Conservation (phyloP, 352 stramenopile species). For the Globisporangium echinulatum region DNA sequence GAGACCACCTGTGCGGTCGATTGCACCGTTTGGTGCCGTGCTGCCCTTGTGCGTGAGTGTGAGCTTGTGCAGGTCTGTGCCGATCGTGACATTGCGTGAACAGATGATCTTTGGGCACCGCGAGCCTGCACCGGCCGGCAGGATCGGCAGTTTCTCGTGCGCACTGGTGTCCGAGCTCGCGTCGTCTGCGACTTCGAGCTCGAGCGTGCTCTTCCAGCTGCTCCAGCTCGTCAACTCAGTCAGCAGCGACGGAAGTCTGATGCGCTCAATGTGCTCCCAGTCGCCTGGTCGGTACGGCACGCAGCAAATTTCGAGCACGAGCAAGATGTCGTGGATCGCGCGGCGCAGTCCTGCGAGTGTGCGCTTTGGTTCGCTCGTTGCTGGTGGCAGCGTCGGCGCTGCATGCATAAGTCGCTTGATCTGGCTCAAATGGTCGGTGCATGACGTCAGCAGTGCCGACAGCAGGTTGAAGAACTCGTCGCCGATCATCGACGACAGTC, state of each 20-base stretch:
- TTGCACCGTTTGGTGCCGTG: not conserved
- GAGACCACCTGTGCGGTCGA: slow-evolving; percentile 27
- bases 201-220: slow-evolving; percentile 62
- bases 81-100: slow-evolving; percentile 48
- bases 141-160: slow-evolving; percentile 39
- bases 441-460: slow-evolving; percentile 39
- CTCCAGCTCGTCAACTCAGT: slow-evolving; percentile 72
- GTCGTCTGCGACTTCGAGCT: slow-evolving; percentile 44
- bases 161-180: slow-evolving; percentile 19
- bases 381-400: not conserved
- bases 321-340: slow-evolving; percentile 60
- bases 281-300: slow-evolving; percentile 64
- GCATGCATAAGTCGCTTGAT: slow-evolving; percentile 29
- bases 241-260: slow-evolving; percentile 52
- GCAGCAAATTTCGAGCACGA: slow-evolving; percentile 72
- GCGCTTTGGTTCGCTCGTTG: slow-evolving; percentile 13
- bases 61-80: slow-evolving; percentile 59
- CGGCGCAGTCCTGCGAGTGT: slow-evolving; percentile 27
- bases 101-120: slow-evolving; percentile 72
- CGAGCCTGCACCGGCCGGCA: slow-evolving; percentile 43
- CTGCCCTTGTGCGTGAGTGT: slow-evolving; percentile 36
- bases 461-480: slow-evolving; percentile 69
- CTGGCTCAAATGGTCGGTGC: slow-evolving; percentile 27
- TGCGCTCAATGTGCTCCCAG: slow-evolving; percentile 53
- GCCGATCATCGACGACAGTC: slow-evolving; percentile 34